Base-by-base conservation (phyloP, 2,329 filamentous ascomycete species). In the Emmonsiellopsis sp. region DNA sequence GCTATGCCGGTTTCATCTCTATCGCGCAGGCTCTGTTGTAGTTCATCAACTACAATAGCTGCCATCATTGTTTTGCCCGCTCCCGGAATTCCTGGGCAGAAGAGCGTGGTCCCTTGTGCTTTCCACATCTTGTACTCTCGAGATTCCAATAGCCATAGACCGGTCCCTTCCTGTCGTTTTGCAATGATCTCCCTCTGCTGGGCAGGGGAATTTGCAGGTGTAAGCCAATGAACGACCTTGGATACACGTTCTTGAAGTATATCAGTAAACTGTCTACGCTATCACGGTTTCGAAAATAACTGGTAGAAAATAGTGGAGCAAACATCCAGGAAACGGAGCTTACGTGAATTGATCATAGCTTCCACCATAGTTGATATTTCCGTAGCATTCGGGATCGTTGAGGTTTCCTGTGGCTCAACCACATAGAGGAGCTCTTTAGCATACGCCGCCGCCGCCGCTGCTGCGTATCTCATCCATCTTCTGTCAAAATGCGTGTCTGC, bases 131-230 rank as follows among this genome's bases (percentile, higher is more conserved):
- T 20, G 54, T 65, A 76, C 31, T 71, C 64, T 0, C 7, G 4
- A 0, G 72, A 73, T 2, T 70, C 58, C 0, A 79, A 58, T 2
- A 80, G 63, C 76, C 76, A 79, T 47, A 70, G 54, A 0, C 75
- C 70, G 1, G 76, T 79, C 6, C 69, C 72, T n/a, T 58, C n/a
- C 43, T 77, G 68, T 41, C 67, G 63, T 7, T 61, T 57, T 4
- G 49, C 57, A 5, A 76, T 55, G 16, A 65, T 66, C 53, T 75
- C 72, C 10, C 48, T 64, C 31, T 78, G 75, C 42, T 76, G 68
- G 15, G 62, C 10, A 2, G 50, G 46, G 54, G 71, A 74, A 32
- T 75, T 62, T 3, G 62, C 52, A 2, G 62, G 57, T 0, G 71
- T 68, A 9, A 78, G 59, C 75, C 73, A 77, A 5, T 3, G 20